These are phyloP conservation scores for Fagus sylvatica DNA, from an alignment of 306 rosid species.

Conservation along the genomic window DNA sequence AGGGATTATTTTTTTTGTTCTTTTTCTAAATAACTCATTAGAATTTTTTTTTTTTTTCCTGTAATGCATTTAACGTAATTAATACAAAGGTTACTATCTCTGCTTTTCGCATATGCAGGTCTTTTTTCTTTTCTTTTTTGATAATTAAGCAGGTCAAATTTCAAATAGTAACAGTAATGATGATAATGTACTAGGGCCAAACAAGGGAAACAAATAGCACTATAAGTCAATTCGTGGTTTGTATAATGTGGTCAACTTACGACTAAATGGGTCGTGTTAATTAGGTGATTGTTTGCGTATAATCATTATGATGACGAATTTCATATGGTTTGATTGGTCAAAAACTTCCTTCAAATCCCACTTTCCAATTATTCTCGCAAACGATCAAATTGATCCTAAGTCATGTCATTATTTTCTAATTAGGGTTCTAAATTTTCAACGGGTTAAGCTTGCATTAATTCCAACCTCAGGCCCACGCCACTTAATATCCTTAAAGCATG, in stretches of 20 bases:
- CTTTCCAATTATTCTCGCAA: not conserved
- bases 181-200: not conserved
- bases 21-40: not conserved
- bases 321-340: constrained; percentile 1
- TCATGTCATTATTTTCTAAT: not conserved
- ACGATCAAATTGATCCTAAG: not conserved
- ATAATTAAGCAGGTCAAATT: not conserved
- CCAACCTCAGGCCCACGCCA: not conserved
- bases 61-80: not conserved
- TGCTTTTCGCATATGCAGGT: not conserved
- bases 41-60: not conserved
- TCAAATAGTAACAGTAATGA: not conserved
- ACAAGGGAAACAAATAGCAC: not conserved
- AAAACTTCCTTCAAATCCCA: not conserved
- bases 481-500: not conserved
- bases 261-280: not conserved
- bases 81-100: not conserved
- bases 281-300: not conserved
- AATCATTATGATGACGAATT: not conserved
- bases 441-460: not conserved
- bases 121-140: not conserved
- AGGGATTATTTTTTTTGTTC: not conserved
- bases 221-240: constrained; percentile 8
- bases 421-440: not conserved
- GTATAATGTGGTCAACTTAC: not conserved